phyloP scores from a whole-genome alignment of 192 early-diverging fungal species.

The Entomortierella lignicola region DNA sequence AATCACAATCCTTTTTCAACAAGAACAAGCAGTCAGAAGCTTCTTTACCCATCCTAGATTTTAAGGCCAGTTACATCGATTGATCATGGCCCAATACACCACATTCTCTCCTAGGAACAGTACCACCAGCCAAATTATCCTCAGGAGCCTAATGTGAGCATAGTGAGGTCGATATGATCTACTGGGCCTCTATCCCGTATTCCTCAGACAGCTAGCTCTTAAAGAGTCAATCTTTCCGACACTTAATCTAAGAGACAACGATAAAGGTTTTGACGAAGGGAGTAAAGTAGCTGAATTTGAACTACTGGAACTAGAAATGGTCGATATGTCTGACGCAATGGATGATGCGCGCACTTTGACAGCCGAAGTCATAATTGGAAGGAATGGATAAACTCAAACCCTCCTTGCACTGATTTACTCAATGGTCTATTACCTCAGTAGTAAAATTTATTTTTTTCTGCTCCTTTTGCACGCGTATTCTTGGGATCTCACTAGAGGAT shows the following conservation, averaged over 20 bases:
- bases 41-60: slow-evolving; percentile 28
- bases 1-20: too few species aligned
- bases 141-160: neutral
- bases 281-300: neutral
- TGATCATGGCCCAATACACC: slow-evolving; percentile 29
- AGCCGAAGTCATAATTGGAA: too few species aligned
- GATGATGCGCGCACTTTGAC: slow-evolving; percentile 4
- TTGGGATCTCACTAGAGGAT: too few species aligned
- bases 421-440: too few species aligned
- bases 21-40: too few species aligned
- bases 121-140: slow-evolving; percentile 11
- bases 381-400: neutral
- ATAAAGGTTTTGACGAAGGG: neutral
- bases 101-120: slow-evolving; percentile 19
- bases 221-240: neutral
- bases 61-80: slow-evolving; percentile 37
- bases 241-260: slow-evolving; percentile 2
- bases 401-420: too few species aligned
- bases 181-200: neutral
- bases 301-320: neutral
- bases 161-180: neutral
- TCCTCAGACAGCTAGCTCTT: neutral
- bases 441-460: too few species aligned
- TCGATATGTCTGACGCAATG: neutral
- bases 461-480: too few species aligned